Percentiles rank a stretch among this genome's conserved stretches.
These are phyloP conservation scores for Fraxinus ornus DNA, from an alignment of 305 asterid species.

Conservation along the genomic window DNA sequence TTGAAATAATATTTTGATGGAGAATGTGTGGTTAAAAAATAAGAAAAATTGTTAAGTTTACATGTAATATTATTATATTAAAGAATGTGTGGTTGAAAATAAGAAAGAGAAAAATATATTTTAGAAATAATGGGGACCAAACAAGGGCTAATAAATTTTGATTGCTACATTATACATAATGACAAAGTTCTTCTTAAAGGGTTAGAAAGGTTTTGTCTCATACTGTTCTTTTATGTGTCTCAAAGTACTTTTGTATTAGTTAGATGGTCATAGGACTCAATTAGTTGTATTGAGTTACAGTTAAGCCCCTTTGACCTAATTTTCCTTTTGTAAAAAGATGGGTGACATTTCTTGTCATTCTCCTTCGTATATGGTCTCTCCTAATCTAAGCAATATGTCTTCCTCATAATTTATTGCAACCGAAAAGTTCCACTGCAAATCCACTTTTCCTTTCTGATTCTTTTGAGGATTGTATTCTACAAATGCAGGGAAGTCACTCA, in stretches of 20 bases:
- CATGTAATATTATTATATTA: no score
- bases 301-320: background rate
- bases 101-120: no score
- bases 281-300: background rate
- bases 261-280: background rate
- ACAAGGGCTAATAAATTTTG: background rate
- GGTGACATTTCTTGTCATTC: background rate
- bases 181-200: background rate
- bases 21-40: no score
- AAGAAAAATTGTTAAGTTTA: no score
- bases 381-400: background rate
- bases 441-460: constrained; percentile 4
- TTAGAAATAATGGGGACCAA: no score
- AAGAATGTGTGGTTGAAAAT: no score
- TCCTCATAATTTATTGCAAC: background rate
- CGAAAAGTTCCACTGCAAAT: constrained; percentile 11
- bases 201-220: background rate
- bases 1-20: no score
- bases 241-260: background rate
- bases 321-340: background rate
- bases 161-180: background rate
- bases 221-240: background rate
- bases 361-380: background rate
- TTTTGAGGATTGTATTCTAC: constrained; percentile 8
- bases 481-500: constrained; percentile 19